These are phyloP conservation scores for Quercus phellos DNA, from an alignment of 331 rosid genomes.

Conservation along the genomic window DNA sequence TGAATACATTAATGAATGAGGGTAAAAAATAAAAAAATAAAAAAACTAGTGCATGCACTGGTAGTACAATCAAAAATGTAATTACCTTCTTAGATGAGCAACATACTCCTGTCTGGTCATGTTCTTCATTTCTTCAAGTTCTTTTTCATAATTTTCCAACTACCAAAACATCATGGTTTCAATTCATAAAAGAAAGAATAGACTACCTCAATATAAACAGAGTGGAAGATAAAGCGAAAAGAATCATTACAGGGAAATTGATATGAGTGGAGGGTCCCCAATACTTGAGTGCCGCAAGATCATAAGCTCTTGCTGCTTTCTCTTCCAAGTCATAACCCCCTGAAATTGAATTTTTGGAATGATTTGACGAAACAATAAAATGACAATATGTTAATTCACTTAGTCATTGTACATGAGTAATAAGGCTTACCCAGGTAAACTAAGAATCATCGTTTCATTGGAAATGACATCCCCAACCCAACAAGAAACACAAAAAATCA, in stretches of 20 bases:
- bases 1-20: not conserved
- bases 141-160: conserved; percentile 69
- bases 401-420: conserved; percentile 5
- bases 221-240: conserved; percentile 1
- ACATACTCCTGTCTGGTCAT: conserved; percentile 90
- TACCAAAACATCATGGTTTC: conserved; percentile 27
- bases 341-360: conserved; percentile 47
- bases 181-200: not conserved
- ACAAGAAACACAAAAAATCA: conserved; percentile 14
- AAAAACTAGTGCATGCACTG: not conserved
- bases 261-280: conserved; percentile 99
- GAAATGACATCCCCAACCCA: conserved; percentile 35
- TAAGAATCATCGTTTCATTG: conserved; percentile 39
- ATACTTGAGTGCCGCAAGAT: conserved; percentile 96
- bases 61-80: not conserved
- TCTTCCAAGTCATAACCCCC: conserved; percentile 99
- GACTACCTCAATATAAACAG: not conserved
- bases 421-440: conserved; percentile 79
- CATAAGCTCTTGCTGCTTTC: conserved; percentile 96
- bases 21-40: not conserved
- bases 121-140: conserved; percentile 81
- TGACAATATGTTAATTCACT: conserved; percentile 8
- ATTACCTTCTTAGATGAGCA: conserved; percentile 82
- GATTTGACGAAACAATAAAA: conserved; percentile 9
- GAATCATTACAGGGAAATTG: conserved; percentile 67